These are phyloP conservation scores for Suillus occidentalis DNA, from an alignment of 768 basidiomycete species.

Conservation along the genomic window DNA sequence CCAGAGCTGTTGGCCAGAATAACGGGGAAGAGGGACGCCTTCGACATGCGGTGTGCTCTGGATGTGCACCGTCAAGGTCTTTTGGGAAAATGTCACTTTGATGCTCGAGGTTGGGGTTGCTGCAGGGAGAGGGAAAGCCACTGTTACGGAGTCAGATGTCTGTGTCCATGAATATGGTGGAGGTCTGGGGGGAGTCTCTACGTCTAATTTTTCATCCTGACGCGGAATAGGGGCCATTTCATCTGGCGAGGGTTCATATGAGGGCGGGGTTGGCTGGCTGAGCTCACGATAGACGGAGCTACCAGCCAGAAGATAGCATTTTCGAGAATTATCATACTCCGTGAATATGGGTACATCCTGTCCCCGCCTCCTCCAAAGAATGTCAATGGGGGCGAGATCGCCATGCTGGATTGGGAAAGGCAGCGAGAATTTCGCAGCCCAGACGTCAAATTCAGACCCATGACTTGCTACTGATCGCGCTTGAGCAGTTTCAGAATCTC, in stretches of 20 bases:
- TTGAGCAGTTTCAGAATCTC: constrained; percentile 20
- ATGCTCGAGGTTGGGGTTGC: constrained; percentile 62
- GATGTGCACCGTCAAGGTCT: constrained; percentile 66
- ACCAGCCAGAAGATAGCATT: constrained; percentile 57
- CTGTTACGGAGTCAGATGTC: constrained; percentile 74
- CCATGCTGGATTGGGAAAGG: constrained; percentile 34
- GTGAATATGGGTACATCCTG: constrained; percentile 66
- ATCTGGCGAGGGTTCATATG: constrained; percentile 60
- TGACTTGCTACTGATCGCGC: constrained; percentile 18
- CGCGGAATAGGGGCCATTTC: constrained; percentile 74
- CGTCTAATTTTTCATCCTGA: constrained; percentile 54
- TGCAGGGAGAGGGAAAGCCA: constrained; percentile 83
- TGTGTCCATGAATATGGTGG: constrained; percentile 95
- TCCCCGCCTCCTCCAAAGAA: constrained; percentile 72
- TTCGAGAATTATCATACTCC: constrained; percentile 44
- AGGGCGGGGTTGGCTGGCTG: constrained; percentile 28
- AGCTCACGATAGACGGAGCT: constrained; percentile 53
- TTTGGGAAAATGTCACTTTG: constrained; percentile 62
- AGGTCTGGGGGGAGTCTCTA: constrained; percentile 45
- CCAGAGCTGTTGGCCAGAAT: constrained; percentile 72
- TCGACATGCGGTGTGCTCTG: constrained; percentile 32
- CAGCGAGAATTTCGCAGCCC: constrained; percentile 55
- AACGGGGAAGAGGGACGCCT: constrained; percentile 50
- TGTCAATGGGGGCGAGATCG: constrained; percentile 42
- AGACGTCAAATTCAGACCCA: constrained; percentile 58